Conservation (phyloP, 345 rosid genomes). For the Kernera saxatilis region DNA sequence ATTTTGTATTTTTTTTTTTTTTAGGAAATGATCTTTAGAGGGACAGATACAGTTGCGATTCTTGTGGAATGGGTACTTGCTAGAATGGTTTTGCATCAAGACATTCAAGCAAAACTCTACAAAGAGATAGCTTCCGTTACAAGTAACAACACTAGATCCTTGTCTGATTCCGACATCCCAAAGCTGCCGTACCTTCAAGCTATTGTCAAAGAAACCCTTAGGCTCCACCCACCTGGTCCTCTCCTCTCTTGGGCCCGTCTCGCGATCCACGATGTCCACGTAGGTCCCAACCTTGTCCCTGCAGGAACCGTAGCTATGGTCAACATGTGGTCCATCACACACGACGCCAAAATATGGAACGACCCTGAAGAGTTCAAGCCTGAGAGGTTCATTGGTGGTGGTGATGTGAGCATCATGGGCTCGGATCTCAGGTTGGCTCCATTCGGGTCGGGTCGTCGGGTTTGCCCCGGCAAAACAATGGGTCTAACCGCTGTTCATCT, state of each 20-base stretch:
- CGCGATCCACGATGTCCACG: conserved; percentile 58
- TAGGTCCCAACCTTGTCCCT: conserved; percentile 53
- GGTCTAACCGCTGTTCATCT: conserved; percentile 53
- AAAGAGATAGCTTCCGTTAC: conserved; percentile 48
- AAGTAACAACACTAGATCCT: conserved; percentile 29
- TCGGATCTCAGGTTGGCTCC: conserved; percentile 67
- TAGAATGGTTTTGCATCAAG: conserved; percentile 63
- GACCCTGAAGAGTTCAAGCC: conserved; percentile 54
- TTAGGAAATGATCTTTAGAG: conserved; percentile 90
- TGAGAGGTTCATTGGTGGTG: conserved; percentile 52
- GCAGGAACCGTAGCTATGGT: conserved; percentile 90
- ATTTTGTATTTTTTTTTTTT: neutral
- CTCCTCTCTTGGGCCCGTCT: conserved; percentile 91
- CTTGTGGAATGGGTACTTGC: conserved; percentile 88
- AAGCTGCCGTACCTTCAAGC: conserved; percentile 56
- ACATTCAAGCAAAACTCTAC: conserved; percentile 53
- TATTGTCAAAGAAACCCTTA: conserved; percentile 68
- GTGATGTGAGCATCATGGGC: conserved; percentile 48
- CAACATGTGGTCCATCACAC: conserved; percentile 91
- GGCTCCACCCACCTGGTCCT: conserved; percentile 87
- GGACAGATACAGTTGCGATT: conserved; percentile 85
- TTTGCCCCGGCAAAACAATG: conserved; percentile 67
- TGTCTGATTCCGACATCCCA: conserved; percentile 53
- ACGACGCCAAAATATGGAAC: conserved; percentile 49
- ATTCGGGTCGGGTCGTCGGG: conserved; percentile 64